phyloP scores from a whole-genome alignment of 106 monocot species.

The Dactylorhiza incarnata region DNA sequence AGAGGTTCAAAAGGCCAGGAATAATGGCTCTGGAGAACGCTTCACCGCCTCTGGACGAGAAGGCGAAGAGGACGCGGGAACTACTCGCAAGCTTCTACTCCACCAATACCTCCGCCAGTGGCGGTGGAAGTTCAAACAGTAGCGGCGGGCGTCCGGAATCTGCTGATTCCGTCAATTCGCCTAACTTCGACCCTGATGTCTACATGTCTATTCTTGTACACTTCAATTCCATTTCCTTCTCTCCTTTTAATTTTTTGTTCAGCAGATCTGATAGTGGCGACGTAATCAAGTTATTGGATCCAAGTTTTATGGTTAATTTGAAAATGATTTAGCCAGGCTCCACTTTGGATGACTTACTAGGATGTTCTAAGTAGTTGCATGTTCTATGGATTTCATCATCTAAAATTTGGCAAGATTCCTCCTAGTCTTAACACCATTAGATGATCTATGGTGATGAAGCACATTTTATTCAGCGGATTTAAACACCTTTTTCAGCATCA shows the following conservation, averaged over 20 bases:
- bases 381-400: neutral
- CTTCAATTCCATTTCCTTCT: neutral
- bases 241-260: neutral
- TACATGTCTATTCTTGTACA: conserved; percentile 86
- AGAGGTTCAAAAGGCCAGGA: neutral
- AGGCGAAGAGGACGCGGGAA: conserved; percentile 88
- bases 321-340: neutral
- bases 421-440: neutral
- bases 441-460: neutral
- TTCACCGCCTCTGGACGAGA: conserved; percentile 67
- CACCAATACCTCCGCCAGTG: conserved; percentile 36
- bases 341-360: neutral
- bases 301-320: neutral
- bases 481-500: too few relatives aligned
- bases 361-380: neutral
- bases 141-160: conserved; percentile 23
- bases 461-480: too few relatives aligned
- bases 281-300: neutral
- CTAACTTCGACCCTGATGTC: conserved; percentile 70
- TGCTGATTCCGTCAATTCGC: conserved; percentile 74
- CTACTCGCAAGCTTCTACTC: conserved; percentile 98
- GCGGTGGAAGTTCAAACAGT: neutral
- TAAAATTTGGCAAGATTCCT: neutral
- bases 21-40: conserved; percentile 23
- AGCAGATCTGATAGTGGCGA: neutral